A percentile compares a stretch with the other conserved stretches of the same genome.
These are phyloP conservation scores for Pezicula radicicola DNA, from an alignment of 2,329 filamentous ascomycete species.

Conservation along the genomic window DNA sequence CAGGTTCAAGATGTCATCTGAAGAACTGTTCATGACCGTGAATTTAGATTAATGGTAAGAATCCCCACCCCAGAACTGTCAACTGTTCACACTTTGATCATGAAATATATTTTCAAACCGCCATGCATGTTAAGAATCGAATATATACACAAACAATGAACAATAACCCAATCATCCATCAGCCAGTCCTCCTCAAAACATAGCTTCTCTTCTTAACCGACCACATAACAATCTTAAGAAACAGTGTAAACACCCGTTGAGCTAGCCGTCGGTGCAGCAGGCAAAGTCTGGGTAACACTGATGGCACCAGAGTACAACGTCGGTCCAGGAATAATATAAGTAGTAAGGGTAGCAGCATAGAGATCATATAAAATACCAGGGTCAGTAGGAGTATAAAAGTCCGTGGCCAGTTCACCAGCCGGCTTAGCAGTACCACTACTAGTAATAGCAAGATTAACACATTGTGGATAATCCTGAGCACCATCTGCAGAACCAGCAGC, in stretches of 20 bases:
- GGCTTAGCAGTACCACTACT: conserved; percentile 37
- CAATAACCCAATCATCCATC: too few species aligned
- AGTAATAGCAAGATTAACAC: conserved; percentile 44
- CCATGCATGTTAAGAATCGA: too few species aligned
- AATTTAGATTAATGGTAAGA: too few species aligned
- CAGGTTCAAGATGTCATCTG: too few species aligned
- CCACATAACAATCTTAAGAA: background rate
- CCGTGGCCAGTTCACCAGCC: conserved; percentile 33
- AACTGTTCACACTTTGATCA: too few species aligned
- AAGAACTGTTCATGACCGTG: too few species aligned
- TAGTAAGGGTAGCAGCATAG: conserved; percentile 28
- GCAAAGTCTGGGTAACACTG: conserved; percentile 13
- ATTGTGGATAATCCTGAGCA: conserved; percentile 47
- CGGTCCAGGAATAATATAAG: conserved; percentile 33
- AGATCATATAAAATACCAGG: conserved; percentile 38
- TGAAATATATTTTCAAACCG: too few species aligned
- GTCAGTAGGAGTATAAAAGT: conserved; percentile 37
- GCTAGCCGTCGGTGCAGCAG: conserved; percentile 15
- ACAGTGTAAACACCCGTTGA: conserved; percentile 14
- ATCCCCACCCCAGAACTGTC: too few species aligned
- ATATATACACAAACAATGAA: too few species aligned
- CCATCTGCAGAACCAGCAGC: conserved; percentile 33
- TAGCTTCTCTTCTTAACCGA: background rate
- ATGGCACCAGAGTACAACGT: conserved; percentile 24
- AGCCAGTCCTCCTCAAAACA: background rate